A percentile compares a stretch with the other conserved stretches of the same genome.
Conservation (phyloP, 2,329 filamentous ascomycete species). For the Magnaporthiopsis rhizophila region DNA sequence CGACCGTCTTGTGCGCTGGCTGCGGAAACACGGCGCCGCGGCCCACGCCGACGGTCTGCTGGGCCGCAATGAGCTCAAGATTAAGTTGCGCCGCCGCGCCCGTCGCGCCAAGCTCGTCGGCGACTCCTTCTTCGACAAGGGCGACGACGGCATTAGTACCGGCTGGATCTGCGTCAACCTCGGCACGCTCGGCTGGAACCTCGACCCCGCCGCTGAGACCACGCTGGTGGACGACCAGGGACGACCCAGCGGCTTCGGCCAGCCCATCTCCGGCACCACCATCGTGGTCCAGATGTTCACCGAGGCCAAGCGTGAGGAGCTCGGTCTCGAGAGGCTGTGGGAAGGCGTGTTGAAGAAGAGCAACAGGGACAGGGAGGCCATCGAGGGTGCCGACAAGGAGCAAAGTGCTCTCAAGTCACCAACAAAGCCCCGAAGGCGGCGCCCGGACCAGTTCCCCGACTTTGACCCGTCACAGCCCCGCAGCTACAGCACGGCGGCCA, state of each 20-base stretch:
- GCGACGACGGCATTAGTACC: constrained; percentile 81
- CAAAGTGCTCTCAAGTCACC: neutral
- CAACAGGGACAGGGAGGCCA: constrained; percentile 9
- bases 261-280: constrained; percentile 38
- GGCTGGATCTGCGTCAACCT: constrained; percentile 96
- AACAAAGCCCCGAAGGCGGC: neutral
- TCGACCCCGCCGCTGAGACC: constrained; percentile 29
- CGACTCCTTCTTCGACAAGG: constrained; percentile 44
- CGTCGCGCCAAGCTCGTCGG: constrained; percentile 76
- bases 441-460: neutral
- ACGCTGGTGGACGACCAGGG: constrained; percentile 37
- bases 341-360: constrained; percentile 27
- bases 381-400: neutral
- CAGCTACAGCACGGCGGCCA: neutral
- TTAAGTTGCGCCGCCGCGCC: constrained; percentile 72
- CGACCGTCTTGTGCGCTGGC: constrained; percentile 81
- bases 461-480: neutral
- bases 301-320: constrained; percentile 41
- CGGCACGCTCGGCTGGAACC: constrained; percentile 52
- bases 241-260: constrained; percentile 71
- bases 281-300: constrained; percentile 52
- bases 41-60: constrained; percentile 82
- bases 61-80: constrained; percentile 83
- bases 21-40: constrained; percentile 64
- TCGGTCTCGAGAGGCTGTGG: constrained; percentile 48